A percentile compares a stretch with the other conserved stretches of the same genome.
Conservation (phyloP, 78 protist species). For the Creolimax fragrantissima region DNA sequence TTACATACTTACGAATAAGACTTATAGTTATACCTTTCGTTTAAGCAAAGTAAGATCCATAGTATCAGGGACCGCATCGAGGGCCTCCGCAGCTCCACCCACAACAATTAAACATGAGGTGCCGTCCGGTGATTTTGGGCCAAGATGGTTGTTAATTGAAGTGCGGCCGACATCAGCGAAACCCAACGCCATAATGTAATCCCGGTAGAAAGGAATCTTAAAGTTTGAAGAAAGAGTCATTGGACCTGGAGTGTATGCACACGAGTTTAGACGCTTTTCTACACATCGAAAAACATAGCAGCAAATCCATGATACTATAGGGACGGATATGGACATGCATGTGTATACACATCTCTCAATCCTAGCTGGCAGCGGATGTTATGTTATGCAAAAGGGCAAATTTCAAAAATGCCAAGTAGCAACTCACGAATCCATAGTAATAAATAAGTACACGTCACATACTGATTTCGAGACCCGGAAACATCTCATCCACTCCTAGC, state of each 20-base stretch:
- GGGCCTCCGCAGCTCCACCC: constrained; percentile 55
- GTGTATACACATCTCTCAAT: not conserved
- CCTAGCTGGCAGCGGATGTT: too few relatives aligned
- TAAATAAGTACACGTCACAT: not conserved
- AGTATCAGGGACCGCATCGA: constrained; percentile 37
- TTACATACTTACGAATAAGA: too few relatives aligned
- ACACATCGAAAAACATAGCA: too few relatives aligned
- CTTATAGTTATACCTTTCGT: constrained; percentile 9
- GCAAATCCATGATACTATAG: too few relatives aligned
- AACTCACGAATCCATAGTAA: too few relatives aligned
- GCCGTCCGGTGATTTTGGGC: not conserved
- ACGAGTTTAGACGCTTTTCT: not conserved
- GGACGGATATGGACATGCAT: not conserved
- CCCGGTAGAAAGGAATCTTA: constrained; percentile 17
- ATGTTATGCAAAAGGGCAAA: not conserved
- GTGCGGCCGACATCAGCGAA: constrained; percentile 22
- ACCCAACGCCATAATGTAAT: constrained; percentile 19
- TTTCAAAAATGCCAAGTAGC: not conserved
- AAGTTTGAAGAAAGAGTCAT: constrained; percentile 16
- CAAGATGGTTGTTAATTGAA: not conserved
- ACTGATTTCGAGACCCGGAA: constrained; percentile 5
- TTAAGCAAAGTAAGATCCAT: constrained; percentile 16
- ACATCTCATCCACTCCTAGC: not conserved
- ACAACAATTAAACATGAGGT: constrained; percentile 22
- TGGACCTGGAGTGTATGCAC: not conserved